Evolutionary conservation across 352 stramenopile genomes (phyloP).

Genomic region (Globisporangium paroecandrum): DNA sequence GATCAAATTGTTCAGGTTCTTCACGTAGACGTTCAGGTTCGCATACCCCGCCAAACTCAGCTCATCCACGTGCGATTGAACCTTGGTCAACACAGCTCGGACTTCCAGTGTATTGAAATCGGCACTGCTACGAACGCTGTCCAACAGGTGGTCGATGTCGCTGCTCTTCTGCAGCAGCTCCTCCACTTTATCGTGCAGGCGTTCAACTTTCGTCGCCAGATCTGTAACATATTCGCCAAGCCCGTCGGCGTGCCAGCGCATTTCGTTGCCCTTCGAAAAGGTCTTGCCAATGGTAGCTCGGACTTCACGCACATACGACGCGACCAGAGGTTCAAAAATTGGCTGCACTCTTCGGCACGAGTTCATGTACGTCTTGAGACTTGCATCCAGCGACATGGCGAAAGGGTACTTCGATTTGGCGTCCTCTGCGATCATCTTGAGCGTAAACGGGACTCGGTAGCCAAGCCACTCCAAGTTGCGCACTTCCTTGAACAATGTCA

Average conservation of each 20-base stretch:
- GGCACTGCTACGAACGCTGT: constrained; percentile 54
- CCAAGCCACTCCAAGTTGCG: constrained; percentile 98
- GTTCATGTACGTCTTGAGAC: constrained; percentile 92
- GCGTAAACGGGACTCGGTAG: constrained; percentile 95
- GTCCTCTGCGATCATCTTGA: constrained; percentile 95
- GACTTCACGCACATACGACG: constrained; percentile 77
- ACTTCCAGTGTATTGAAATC: constrained; percentile 54
- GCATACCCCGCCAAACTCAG: constrained; percentile 94
- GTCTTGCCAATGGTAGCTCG: constrained; percentile 86
- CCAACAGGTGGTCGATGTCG: constrained; percentile 91
- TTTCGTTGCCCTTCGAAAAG: constrained; percentile 86
- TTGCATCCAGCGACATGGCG: constrained; percentile 96
- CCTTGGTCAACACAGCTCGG: constrained; percentile 68
- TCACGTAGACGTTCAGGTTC: constrained; percentile 91
- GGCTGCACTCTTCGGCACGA: constrained; percentile 77
- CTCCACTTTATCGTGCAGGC: constrained; percentile 98
- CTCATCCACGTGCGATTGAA: constrained; percentile 93
- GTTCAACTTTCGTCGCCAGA: constrained; percentile 91
- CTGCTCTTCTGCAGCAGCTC: constrained; percentile 92
- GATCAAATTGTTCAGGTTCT: constrained; percentile 89
- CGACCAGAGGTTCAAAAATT: constrained; percentile 76
- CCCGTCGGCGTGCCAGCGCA: constrained; percentile 85
- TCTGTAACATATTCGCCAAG: constrained; percentile 86
- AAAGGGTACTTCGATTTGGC: constrained; percentile 96
- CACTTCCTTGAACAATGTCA: constrained; percentile 98